phyloP scores from a whole-genome alignment of 2,329 filamentous ascomycete species.

The Coniella lustricola region DNA sequence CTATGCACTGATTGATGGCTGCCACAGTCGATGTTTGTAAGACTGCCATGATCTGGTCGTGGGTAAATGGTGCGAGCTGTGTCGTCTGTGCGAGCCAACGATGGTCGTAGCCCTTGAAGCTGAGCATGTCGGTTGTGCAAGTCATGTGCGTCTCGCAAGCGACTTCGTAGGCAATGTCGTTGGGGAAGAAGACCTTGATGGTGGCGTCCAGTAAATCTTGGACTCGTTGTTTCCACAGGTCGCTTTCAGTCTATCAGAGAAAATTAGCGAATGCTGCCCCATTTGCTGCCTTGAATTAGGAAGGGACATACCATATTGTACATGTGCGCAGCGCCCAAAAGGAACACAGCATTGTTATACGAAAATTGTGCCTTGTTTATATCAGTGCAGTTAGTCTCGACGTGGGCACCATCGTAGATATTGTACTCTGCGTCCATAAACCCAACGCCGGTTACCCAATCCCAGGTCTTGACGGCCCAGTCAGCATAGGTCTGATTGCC shows the following conservation, averaged over 20 bases:
- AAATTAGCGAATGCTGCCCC: not conserved
- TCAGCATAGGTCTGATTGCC: slow-evolving; percentile 69
- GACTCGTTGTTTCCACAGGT: slow-evolving; percentile 14
- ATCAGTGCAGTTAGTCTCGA: slow-evolving; percentile 45
- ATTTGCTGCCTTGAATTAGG: not conserved
- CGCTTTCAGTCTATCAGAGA: slow-evolving; percentile 9
- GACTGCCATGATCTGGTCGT: slow-evolving; percentile 12
- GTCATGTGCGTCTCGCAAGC: slow-evolving; percentile 15
- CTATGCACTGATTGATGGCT: slow-evolving; percentile 15
- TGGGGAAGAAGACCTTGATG: slow-evolving; percentile 29
- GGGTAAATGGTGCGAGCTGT: slow-evolving; percentile 15
- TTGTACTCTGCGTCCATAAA: slow-evolving; percentile 54
- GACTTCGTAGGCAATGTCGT: slow-evolving; percentile 15
- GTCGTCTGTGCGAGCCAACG: slow-evolving; percentile 15
- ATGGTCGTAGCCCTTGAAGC: slow-evolving; percentile 17
- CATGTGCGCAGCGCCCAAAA: slow-evolving; percentile 48
- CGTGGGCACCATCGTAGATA: slow-evolving; percentile 56
- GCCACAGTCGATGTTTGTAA: slow-evolving; percentile 10
- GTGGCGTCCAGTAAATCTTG: slow-evolving; percentile 13
- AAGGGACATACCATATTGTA: slow-evolving; percentile 26
- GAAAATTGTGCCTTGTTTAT: slow-evolving; percentile 46
- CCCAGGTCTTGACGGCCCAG: slow-evolving; percentile 68
- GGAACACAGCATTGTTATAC: slow-evolving; percentile 78
- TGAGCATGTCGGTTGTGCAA: slow-evolving; percentile 17
- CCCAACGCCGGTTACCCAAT: slow-evolving; percentile 54